Conservation (phyloP, 768 basidiomycete species). For the Stropharia rugosoannulata region DNA sequence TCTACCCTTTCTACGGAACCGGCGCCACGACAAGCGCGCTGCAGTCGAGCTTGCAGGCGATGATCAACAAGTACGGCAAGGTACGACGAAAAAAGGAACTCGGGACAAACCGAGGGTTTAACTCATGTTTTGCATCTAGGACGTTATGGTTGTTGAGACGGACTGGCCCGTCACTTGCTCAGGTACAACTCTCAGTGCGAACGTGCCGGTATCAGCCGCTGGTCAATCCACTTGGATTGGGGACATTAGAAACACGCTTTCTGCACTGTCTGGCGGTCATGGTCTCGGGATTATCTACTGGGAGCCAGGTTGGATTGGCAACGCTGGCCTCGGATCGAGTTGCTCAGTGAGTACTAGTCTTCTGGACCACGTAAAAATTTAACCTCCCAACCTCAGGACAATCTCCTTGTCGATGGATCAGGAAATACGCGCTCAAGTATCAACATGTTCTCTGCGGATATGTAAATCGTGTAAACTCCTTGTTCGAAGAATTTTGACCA, state of each 20-base stretch:
- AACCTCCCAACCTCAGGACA: slow-evolving; percentile 33
- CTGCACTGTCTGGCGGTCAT: slow-evolving; percentile 46
- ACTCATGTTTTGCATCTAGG: slow-evolving; percentile 21
- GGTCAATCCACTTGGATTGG: slow-evolving; percentile 56
- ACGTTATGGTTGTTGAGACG: slow-evolving; percentile 62
- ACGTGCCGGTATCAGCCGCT: slow-evolving; percentile 44
- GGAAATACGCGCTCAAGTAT: slow-evolving; percentile 44
- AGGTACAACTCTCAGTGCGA: slow-evolving; percentile 43
- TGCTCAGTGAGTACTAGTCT: slow-evolving; percentile 31
- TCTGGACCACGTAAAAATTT: not conserved
- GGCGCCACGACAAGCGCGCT: slow-evolving; percentile 53
- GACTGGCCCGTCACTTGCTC: slow-evolving; percentile 60
- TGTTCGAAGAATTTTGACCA: no score
- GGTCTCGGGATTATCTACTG: slow-evolving; percentile 56
- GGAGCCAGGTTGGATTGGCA: slow-evolving; percentile 68
- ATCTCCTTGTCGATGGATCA: slow-evolving; percentile 45
- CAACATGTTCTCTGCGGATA: slow-evolving; percentile 35
- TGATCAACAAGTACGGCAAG: slow-evolving; percentile 50
- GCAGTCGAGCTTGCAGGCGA: slow-evolving; percentile 47
- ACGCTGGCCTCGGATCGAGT: slow-evolving; percentile 42
- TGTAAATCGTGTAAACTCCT: slow-evolving; percentile 22
- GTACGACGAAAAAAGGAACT: slow-evolving; percentile 19
- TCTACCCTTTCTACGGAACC: slow-evolving; percentile 64
- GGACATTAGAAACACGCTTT: slow-evolving; percentile 47
- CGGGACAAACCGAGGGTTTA: not conserved